Evolutionary conservation across 345 rosid genomes (phyloP), one percentile per base, ranked within the genome.

Genomic region (Citrus hindsii): DNA sequence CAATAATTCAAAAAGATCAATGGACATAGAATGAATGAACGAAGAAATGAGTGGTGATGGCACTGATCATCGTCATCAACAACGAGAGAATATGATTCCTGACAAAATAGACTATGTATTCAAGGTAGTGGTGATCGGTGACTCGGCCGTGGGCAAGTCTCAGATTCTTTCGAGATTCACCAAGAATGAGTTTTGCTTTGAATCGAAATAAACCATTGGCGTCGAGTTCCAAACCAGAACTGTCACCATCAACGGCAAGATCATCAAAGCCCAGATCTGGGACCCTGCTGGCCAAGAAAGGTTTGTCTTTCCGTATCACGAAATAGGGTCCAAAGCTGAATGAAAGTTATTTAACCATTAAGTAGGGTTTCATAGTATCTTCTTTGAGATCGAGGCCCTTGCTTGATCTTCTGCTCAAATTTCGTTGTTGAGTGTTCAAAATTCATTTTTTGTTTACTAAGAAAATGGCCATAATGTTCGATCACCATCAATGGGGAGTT

Each of bases 261-360:
- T 91, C 85, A 82, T 94, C 77, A 94, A 92, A 84, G 95, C 97
- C 78, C 98, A 94, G 93, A 94, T 93, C 92, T 92, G 98, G 98
- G 97, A 93, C 77, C 90, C 98, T 38, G 98, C 98, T 72, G 98
- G 98, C 79, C 98, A 94, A 81, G 98, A 94, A 86, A 92, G 98
- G 98, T 93, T 71, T 37, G 48, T 51, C 16, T 12, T 42, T 42
- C 4, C 48, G 48, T 42, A 3, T 42, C 13, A 2, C 16, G 48
- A 42, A 42, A 42, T 42, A 42, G 4, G 14, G 48, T 12, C 60
- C 7, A 21, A 56, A 22, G n/a, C 22, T 21, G 0, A 37, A 67
- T 37, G 27, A n/a, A 32, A 18, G 32, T 28, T 40, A 32, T 71
- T 55, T 32, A 53, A 16, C 21, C 33, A 55, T 27, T 69, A 27